These are phyloP conservation scores for Penicillium desertorum DNA, from an alignment of 495 filamentous ascomycete genomes.

Conservation along the genomic window DNA sequence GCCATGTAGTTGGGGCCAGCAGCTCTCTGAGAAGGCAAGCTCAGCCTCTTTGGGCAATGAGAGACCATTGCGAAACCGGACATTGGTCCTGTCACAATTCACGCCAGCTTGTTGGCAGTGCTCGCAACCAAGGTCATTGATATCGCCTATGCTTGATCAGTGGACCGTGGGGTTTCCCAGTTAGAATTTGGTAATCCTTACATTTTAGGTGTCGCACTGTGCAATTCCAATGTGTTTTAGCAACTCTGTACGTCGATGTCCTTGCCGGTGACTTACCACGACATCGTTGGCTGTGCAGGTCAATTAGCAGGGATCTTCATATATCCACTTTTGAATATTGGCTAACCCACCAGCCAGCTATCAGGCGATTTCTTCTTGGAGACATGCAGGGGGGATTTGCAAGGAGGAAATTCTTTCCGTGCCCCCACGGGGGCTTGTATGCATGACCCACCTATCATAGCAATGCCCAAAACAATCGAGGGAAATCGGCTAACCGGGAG, in stretches of 20 bases:
- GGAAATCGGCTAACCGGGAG: background rate
- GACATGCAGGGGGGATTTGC: slow-evolving; percentile 2
- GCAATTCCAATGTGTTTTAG: background rate
- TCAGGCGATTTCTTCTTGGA: slow-evolving; percentile 14
- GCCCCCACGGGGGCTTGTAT: slow-evolving; percentile 1
- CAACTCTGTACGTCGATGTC: background rate
- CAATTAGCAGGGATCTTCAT: slow-evolving; percentile 10
- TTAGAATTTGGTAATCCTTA: slow-evolving; percentile 2
- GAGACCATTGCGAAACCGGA: slow-evolving; percentile 28
- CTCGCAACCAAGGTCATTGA: slow-evolving; percentile 15
- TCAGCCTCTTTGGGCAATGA: slow-evolving; percentile 15
- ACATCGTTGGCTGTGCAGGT: slow-evolving; percentile 19
- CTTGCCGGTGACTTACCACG: slow-evolving; percentile 15
- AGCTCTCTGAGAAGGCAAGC: slow-evolving; percentile 19
- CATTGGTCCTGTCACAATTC: slow-evolving; percentile 26
- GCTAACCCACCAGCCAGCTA: slow-evolving; percentile 16
- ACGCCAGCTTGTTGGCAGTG: slow-evolving; percentile 23
- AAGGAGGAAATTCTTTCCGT: slow-evolving; percentile 18
- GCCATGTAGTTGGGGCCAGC: slow-evolving; percentile 24
- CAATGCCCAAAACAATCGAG: too few species aligned
- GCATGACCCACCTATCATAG: background rate
- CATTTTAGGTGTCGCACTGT: slow-evolving; percentile 33
- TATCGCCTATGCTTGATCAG: slow-evolving; percentile 20
- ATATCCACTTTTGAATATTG: background rate
- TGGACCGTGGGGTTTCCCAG: too few species aligned